phyloP scores from a whole-genome alignment of 2,329 filamentous ascomycete genomes.

The Pseudogymnoascus sp. region DNA sequence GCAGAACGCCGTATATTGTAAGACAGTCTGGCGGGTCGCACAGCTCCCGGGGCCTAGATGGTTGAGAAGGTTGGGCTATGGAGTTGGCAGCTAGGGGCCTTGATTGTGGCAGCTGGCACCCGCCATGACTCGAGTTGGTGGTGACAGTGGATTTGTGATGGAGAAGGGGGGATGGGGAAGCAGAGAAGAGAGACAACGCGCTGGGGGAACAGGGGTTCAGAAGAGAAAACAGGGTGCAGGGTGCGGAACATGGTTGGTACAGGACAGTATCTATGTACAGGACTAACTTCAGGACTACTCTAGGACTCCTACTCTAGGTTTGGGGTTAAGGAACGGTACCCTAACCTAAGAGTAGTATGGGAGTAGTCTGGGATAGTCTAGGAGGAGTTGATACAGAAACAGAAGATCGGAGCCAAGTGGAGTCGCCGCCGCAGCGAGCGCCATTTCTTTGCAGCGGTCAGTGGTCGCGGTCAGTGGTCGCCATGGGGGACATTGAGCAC shows the following conservation, averaged over 20 bases:
- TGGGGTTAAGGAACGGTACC: background rate
- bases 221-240: background rate
- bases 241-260: background rate
- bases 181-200: background rate
- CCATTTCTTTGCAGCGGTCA: background rate
- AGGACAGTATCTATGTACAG: background rate
- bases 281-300: no score
- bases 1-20: background rate
- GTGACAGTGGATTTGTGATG: background rate
- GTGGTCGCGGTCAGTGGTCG: background rate
- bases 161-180: background rate
- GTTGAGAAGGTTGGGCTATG: background rate
- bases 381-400: background rate
- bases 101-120: background rate
- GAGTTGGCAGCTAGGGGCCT: background rate
- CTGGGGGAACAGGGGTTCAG: background rate
- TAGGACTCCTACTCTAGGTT: background rate
- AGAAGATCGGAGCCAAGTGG: background rate
- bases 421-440: background rate
- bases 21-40: background rate
- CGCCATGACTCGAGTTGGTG: background rate
- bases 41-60: background rate
- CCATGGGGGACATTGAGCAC: background rate
- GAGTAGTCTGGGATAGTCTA: no score
- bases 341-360: background rate